These are phyloP conservation scores for Petunia secreta DNA, from an alignment of 257 asterid genomes.

Conservation along the genomic window DNA sequence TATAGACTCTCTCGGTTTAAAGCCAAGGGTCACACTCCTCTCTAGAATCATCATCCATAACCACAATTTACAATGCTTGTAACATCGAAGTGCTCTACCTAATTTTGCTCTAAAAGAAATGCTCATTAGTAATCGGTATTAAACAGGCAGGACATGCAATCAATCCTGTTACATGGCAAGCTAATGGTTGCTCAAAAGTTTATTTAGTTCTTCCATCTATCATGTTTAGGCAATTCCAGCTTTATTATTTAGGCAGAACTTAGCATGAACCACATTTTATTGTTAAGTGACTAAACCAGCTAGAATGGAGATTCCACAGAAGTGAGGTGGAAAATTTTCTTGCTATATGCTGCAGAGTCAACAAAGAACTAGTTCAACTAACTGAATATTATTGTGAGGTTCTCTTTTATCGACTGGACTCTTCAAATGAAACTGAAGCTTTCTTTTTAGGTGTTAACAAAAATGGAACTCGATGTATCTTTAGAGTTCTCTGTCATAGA, in stretches of 20 bases:
- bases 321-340: not conserved
- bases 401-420: not conserved
- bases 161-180: slow-evolving; percentile 1
- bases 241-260: slow-evolving; percentile 9
- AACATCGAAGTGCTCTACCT: slow-evolving; percentile 5
- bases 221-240: not conserved
- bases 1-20: not conserved
- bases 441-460: not conserved
- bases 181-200: not conserved
- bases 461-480: not conserved
- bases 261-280: not conserved
- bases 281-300: not conserved
- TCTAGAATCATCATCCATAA: no score
- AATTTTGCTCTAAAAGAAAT: not conserved
- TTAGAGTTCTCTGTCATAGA: not conserved
- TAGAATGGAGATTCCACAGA: slow-evolving; percentile 17
- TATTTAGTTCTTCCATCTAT: not conserved
- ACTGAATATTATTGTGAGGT: not conserved
- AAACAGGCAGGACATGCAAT: not conserved
- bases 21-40: not conserved
- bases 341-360: not conserved
- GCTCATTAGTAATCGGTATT: not conserved
- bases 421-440: slow-evolving; percentile 12
- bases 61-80: no score
- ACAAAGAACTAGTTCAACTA: slow-evolving; percentile 10